phyloP scores from a whole-genome alignment of 257 asterid species.

The Thymus quinquecostatus region DNA sequence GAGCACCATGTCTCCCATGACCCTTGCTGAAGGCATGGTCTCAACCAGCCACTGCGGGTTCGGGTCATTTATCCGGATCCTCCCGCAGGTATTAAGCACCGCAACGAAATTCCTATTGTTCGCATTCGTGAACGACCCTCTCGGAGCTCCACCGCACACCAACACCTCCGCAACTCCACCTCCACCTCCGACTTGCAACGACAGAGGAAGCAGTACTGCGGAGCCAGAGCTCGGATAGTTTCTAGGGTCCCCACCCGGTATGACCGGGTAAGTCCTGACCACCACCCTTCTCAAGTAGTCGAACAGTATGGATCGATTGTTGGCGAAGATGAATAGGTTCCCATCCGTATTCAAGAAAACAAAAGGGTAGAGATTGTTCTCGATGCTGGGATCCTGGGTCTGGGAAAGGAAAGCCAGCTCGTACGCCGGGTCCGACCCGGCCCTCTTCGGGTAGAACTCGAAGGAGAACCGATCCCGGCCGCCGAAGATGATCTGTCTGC shows the following conservation, averaged over 20 bases:
- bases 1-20: conserved; percentile 64
- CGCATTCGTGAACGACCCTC: conserved; percentile 41
- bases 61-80: conserved; percentile 43
- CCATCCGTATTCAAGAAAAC: conserved; percentile 10
- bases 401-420: conserved; percentile 35
- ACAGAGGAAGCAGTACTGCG: conserved; percentile 32
- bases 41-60: conserved; percentile 57
- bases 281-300: conserved; percentile 6
- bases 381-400: conserved; percentile 28
- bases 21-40: conserved; percentile 52
- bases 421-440: not conserved
- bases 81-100: conserved; percentile 51
- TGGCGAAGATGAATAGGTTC: conserved; percentile 15
- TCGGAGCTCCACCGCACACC: conserved; percentile 64
- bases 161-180: conserved; percentile 36
- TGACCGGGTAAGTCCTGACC: conserved; percentile 8
- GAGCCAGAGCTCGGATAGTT: conserved; percentile 16
- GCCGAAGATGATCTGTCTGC: conserved; percentile 46
- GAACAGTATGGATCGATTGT: conserved; percentile 21
- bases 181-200: not conserved
- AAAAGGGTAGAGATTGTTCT: not conserved
- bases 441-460: conserved; percentile 47
- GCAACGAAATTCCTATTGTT: conserved; percentile 27
- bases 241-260: conserved; percentile 26
- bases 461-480: conserved; percentile 42